Percentiles rank a stretch among this genome's conserved stretches.
phyloP scores from a whole-genome alignment of 192 early-diverging fungal species.

The Cladochytrium replicatum region DNA sequence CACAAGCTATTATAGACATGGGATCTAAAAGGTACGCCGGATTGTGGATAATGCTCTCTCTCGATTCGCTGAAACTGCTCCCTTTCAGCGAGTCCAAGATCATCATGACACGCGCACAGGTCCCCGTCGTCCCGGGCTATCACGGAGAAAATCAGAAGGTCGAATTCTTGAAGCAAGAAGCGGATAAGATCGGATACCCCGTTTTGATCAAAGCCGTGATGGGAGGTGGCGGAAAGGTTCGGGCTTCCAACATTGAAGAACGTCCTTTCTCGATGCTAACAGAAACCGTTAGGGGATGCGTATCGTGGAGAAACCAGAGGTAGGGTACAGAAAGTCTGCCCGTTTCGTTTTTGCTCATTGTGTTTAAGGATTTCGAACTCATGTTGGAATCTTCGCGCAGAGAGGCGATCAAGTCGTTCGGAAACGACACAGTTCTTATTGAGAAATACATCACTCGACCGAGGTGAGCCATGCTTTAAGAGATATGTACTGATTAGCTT shows the following conservation, averaged over 20 bases:
- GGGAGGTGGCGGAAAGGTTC: slow-evolving; percentile 84
- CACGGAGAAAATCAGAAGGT: slow-evolving; percentile 80
- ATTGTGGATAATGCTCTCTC: not conserved
- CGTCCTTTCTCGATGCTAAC: too few species aligned
- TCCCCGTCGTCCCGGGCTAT: slow-evolving; percentile 89
- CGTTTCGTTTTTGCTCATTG: too few species aligned
- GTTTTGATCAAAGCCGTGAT: slow-evolving; percentile 96
- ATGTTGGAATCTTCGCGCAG: slow-evolving; percentile 76
- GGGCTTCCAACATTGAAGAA: not conserved
- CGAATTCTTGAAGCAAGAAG: slow-evolving; percentile 59
- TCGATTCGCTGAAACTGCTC: not conserved
- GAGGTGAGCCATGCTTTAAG: slow-evolving; percentile 29
- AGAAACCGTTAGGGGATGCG: slow-evolving; percentile 64
- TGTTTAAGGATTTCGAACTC: slow-evolving; percentile 69
- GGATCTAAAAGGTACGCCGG: slow-evolving; percentile 66
- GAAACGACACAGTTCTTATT: slow-evolving; percentile 78
- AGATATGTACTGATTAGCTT: too few species aligned
- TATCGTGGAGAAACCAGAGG: slow-evolving; percentile 55
- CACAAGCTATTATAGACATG: slow-evolving; percentile 81
- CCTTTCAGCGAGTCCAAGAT: slow-evolving; percentile 68
- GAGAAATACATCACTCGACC: slow-evolving; percentile 86
- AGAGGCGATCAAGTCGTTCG: slow-evolving; percentile 86
- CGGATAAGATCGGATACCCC: slow-evolving; percentile 81
- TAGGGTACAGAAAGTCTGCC: not conserved
- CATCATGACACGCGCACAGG: slow-evolving; percentile 81